Percentiles rank a stretch among this genome's conserved stretches.
phyloP scores from a whole-genome alignment of 805 yeast species.

The Wickerhamiella allomyrinae region DNA sequence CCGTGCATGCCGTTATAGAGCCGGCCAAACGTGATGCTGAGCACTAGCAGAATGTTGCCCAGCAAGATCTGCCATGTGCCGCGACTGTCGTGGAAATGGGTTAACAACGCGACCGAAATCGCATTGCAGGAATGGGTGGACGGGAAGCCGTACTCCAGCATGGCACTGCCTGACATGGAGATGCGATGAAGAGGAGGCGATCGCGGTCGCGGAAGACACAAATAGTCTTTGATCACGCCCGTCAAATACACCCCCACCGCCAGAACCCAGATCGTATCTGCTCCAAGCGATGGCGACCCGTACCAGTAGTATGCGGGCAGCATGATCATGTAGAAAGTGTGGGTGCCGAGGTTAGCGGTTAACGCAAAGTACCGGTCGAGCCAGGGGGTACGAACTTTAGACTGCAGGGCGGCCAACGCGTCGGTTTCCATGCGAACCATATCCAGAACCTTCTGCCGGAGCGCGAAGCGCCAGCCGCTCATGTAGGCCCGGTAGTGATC shows the following conservation, averaged over 20 bases:
- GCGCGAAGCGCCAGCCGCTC: constrained; percentile 30
- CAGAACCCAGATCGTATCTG: constrained; percentile 53
- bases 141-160: constrained; percentile 91
- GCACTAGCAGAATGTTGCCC: constrained; percentile 33
- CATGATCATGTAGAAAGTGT: constrained; percentile 82
- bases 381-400: constrained; percentile 29
- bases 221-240: constrained; percentile 67
- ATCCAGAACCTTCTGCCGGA: constrained; percentile 43
- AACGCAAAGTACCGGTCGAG: constrained; percentile 70
- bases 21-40: constrained; percentile 62
- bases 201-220: constrained; percentile 82
- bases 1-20: constrained; percentile 98
- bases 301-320: constrained; percentile 78
- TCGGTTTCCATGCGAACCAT: constrained; percentile 51
- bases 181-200: constrained; percentile 86
- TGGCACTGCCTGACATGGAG: constrained; percentile 80
- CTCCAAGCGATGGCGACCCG: constrained; percentile 41
- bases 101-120: constrained; percentile 54
- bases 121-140: constrained; percentile 93
- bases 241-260: constrained; percentile 42
- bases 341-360: constrained; percentile 83
- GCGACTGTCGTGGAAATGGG: constrained; percentile 15
- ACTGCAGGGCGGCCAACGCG: constrained; percentile 44
- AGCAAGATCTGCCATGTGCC: not conserved
- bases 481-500: constrained; percentile 51